Base-by-base conservation (phyloP, 371 early-diverging fungal genomes). In the Thermomucor indicae-seudaticae region DNA sequence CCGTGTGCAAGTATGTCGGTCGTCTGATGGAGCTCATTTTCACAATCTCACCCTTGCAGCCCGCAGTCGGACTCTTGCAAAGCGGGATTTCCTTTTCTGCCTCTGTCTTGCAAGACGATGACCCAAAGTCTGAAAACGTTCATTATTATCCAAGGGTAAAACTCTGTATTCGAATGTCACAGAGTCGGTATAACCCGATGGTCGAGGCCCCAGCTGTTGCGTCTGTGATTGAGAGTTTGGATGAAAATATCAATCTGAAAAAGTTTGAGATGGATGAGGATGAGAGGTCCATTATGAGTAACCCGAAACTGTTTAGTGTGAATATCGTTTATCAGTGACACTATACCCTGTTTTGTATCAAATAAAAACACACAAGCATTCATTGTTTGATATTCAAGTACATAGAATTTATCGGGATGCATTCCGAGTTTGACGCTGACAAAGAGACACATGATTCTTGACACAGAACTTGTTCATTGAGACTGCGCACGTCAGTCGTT, bases 241-340 rank as follows among this genome's bases (percentile, higher is more conserved):
- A 91, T 64, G 81, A 93, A n/a, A 78, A 93, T 10, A 91, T 94
- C 45, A 72, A 67, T n/a, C 75, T 91, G 65, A 73, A 79, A 53
- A 56, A 56, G 37, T 58, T 58, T 44, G 58, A 58, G 22, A 52
- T 58, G 52, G 58, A 58, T 38, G 58, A 58, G 30, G 58, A 58
- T 17, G 43, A 47, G 16, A 27, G 58, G 17, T 19, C 32, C 7
- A 35, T 37, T 7, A n/a, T 55, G 6, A 31, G 32, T 16, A 28
- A 40, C 39, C 50, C 60, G 5, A 46, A 35, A 8, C 37, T 53
- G 2, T 60, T 55, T 28, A 47, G 51, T 17, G 54, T 55, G 19
- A 42, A 35, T 31, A 23, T 60, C 11, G 41, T n/a, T n/a, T n/a
- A n/a, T n/a, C n/a, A n/a, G n/a, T n/a, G n/a, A n/a, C n/a, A n/a